A percentile compares a stretch with the other conserved stretches of the same genome.
Conservation (phyloP, 371 early-diverging fungal species). For the Rhizopus delemar region DNA sequence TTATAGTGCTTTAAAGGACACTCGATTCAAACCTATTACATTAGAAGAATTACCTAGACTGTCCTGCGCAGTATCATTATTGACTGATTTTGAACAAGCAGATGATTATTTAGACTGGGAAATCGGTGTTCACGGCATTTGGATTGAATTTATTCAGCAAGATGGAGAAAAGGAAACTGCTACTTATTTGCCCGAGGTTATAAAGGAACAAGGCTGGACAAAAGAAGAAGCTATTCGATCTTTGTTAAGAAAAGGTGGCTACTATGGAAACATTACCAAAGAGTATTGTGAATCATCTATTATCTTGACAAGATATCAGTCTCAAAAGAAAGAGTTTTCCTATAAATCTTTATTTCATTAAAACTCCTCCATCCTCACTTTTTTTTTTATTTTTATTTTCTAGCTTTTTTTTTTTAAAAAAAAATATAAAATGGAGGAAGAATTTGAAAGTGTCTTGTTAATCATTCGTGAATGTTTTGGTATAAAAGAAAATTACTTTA, state of each 20-base stretch:
- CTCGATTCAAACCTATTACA: constrained; percentile 80
- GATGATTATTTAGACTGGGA: constrained; percentile 85
- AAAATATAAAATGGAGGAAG: constrained; percentile 49
- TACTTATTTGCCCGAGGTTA: constrained; percentile 92
- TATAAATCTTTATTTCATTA: constrained; percentile 3
- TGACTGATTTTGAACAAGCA: constrained; percentile 82
- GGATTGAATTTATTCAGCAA: constrained; percentile 76
- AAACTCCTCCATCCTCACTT: background rate
- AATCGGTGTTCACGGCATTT: constrained; percentile 88
- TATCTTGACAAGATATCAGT: constrained; percentile 80
- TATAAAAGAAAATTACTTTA: constrained; percentile 24
- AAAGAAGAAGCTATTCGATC: constrained; percentile 82
- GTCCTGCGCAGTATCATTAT: constrained; percentile 78
- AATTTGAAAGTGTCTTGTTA: constrained; percentile 79
- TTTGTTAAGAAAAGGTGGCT: constrained; percentile 86
- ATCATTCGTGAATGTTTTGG: constrained; percentile 83
- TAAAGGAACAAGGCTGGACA: constrained; percentile 75
- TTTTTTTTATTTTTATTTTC: background rate
- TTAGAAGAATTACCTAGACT: constrained; percentile 65
- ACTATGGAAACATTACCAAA: constrained; percentile 59
- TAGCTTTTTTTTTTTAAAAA: background rate
- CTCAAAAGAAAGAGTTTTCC: constrained; percentile 54
- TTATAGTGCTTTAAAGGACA: constrained; percentile 76
- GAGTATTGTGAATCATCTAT: constrained; percentile 52
- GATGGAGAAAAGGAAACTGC: constrained; percentile 66